Evolutionary conservation across 1,284 basidiomycete species (phyloP).

Genomic region (Ceraceosorus bombacis): DNA sequence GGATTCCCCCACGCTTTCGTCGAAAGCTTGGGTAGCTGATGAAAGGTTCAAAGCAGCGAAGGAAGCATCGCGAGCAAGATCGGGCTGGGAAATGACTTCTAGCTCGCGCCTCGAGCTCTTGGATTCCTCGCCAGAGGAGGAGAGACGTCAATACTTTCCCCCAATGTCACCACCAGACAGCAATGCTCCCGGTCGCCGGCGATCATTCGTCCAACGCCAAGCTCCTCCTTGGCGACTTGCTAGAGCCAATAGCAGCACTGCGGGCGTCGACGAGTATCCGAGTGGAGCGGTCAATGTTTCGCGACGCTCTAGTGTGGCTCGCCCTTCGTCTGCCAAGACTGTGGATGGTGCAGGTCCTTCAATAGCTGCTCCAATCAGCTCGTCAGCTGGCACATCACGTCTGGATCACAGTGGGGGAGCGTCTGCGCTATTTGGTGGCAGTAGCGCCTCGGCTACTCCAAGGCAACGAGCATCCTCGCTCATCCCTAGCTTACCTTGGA

Average conservation of each 20-base stretch:
- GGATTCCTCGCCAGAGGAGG: neutral
- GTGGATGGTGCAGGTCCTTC: too few relatives aligned
- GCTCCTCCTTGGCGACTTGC: neutral
- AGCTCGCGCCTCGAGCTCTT: neutral
- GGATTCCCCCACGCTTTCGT: neutral
- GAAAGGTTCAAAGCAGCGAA: neutral
- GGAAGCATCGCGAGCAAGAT: neutral
- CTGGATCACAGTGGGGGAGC: conserved; percentile 35
- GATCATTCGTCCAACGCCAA: too few relatives aligned
- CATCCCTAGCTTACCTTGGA: conserved; percentile 27
- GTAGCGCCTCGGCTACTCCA: conserved; percentile 3
- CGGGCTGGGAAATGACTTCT: neutral
- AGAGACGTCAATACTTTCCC: neutral
- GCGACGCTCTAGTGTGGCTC: neutral
- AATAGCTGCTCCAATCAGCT: neutral
- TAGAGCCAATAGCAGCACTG: neutral
- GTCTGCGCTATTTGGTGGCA: conserved; percentile 25
- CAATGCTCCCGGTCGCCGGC: too few relatives aligned
- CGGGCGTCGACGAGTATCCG: neutral
- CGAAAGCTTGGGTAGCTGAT: neutral
- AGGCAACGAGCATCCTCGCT: conserved; percentile 33
- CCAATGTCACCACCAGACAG: neutral
- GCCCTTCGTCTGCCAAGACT: neutral
- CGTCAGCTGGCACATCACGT: neutral
- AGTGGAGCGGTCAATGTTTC: neutral